phyloP scores from a whole-genome alignment of 2,329 filamentous ascomycete species.

The Colletotrichum salicis region DNA sequence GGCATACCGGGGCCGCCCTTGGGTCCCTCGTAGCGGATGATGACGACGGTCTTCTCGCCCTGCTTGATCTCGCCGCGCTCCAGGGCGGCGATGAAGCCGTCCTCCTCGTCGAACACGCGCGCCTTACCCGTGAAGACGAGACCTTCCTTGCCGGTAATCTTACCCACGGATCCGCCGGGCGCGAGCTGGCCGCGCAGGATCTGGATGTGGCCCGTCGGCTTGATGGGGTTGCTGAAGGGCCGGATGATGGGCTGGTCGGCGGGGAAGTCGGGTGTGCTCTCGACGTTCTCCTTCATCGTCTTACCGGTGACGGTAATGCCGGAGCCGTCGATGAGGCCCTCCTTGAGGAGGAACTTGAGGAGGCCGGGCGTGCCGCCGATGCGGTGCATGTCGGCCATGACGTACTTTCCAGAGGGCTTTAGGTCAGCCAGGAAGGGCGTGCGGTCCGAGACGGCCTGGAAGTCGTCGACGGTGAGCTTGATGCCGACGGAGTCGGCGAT shows the following conservation, averaged over 20 bases:
- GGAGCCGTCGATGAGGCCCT: conserved; percentile 81
- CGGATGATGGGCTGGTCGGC: conserved; percentile 85
- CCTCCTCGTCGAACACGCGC: conserved; percentile 85
- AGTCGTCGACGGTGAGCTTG: conserved; percentile 86
- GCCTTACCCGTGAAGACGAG: conserved; percentile 83
- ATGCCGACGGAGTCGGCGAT: conserved; percentile 85
- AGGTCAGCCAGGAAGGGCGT: conserved; percentile 84
- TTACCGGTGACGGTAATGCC: conserved; percentile 90
- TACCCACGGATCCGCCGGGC: conserved; percentile 87
- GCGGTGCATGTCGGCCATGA: conserved; percentile 86
- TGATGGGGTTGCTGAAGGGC: conserved; percentile 84
- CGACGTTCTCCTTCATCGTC: conserved; percentile 87
- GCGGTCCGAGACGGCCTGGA: conserved; percentile 83
- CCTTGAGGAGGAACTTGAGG: conserved; percentile 86
- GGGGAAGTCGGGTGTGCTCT: conserved; percentile 77
- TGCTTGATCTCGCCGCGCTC: conserved; percentile 82
- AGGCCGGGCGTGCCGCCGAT: conserved; percentile 89
- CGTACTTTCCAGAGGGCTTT: conserved; percentile 87
- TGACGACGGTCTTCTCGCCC: conserved; percentile 87
- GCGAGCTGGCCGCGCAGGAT: conserved; percentile 88
- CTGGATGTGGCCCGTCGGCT: conserved; percentile 86
- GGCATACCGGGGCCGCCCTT: conserved; percentile 96
- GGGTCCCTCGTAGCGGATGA: conserved; percentile 93
- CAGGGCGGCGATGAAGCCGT: conserved; percentile 80
- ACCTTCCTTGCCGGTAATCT: conserved; percentile 96